These are phyloP conservation scores for Quercus berberidifolia DNA, from an alignment of 306 rosid species.

Conservation along the genomic window DNA sequence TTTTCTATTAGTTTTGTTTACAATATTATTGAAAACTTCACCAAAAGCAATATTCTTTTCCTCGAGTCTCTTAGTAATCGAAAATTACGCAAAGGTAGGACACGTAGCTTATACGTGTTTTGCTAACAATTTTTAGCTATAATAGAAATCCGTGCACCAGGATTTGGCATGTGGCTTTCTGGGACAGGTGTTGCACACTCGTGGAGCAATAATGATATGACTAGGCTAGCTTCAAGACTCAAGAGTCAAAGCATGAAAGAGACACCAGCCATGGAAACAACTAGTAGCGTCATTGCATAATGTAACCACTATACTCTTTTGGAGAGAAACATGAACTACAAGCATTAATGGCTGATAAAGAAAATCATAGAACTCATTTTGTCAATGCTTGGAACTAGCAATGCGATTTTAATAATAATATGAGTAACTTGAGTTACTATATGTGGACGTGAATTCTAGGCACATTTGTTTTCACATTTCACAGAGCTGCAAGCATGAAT, in stretches of 20 bases:
- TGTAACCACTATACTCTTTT: neutral
- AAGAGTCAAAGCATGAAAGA: neutral
- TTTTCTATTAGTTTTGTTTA: neutral
- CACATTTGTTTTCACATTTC: neutral
- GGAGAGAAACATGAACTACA: neutral
- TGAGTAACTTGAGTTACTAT: too few relatives aligned
- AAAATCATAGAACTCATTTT: neutral
- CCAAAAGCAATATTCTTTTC: neutral
- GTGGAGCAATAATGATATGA: neutral
- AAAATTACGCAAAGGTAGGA: conserved; percentile 2
- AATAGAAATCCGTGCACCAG: neutral
- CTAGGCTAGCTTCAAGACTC: neutral
- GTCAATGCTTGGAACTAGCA: neutral
- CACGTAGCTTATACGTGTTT: conserved; percentile 18
- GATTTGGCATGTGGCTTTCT: neutral
- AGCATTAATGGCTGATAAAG: neutral
- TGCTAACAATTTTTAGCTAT: neutral
- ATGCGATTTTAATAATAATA: neutral
- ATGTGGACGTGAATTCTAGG: neutral
- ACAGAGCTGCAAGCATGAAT: too few relatives aligned
- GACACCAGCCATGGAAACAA: neutral
- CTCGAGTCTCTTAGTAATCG: neutral
- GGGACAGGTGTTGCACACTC: neutral
- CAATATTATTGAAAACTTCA: neutral
- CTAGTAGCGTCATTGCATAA: neutral